A percentile compares a stretch with the other conserved stretches of the same genome.
Evolutionary conservation across 176 grass and related monocot genomes (phyloP).

Genomic region (Tillandsia fasciculata): DNA sequence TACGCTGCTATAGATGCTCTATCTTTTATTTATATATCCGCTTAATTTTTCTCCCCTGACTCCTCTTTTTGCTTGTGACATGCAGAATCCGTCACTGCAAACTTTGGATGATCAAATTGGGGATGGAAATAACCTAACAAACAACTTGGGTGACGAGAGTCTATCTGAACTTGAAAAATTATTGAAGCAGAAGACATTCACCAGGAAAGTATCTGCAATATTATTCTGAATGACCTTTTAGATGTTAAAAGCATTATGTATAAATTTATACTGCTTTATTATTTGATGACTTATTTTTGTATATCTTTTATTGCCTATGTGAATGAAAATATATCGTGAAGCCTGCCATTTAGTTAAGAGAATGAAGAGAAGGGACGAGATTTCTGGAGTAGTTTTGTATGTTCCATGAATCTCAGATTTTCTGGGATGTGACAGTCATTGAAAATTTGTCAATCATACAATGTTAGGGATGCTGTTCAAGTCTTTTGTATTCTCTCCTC

Average conservation of each 20-base stretch:
- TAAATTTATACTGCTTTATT: background rate
- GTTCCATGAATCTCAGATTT: no score
- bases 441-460: background rate
- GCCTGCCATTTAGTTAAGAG: background rate
- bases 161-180: conserved; percentile 32
- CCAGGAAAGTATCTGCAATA: conserved; percentile 33
- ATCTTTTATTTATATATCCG: no score
- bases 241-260: background rate
- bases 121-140: conserved; percentile 17
- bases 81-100: conserved; percentile 20
- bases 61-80: conserved; percentile 1
- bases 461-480: background rate
- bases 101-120: conserved; percentile 19
- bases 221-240: background rate
- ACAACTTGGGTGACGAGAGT: conserved; percentile 13
- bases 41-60: background rate
- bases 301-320: no score
- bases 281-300: no score
- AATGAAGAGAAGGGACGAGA: no score
- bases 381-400: no score
- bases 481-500: background rate
- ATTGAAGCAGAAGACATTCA: conserved; percentile 41
- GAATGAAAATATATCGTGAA: background rate
- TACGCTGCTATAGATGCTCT: background rate
- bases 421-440: no score